Conservation (phyloP, 257 asterid genomes). For the Solanum pennellii region DNA sequence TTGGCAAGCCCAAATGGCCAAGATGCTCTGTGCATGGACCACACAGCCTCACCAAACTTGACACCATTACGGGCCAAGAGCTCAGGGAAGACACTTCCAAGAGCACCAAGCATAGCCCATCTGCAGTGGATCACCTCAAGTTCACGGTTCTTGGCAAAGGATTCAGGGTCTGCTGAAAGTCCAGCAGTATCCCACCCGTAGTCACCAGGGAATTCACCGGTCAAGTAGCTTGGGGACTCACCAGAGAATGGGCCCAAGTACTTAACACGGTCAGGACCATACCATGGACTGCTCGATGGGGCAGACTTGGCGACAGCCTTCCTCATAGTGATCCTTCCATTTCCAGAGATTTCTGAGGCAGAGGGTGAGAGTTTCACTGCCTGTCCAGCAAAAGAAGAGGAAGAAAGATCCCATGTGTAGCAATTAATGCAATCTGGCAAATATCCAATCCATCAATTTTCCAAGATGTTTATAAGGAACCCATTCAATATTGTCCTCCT, state of each 20-base stretch:
- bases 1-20: neutral
- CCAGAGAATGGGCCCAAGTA: conserved; percentile 63
- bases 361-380: conserved; percentile 4
- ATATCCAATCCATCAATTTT: neutral
- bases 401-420: neutral
- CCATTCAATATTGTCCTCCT: neutral
- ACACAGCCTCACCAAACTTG: neutral
- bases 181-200: conserved; percentile 67
- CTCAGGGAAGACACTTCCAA: neutral
- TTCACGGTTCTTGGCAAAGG: neutral
- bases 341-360: neutral
- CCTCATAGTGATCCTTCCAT: conserved; percentile 8
- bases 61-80: neutral
- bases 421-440: neutral
- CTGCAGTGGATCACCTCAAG: neutral
- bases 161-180: conserved; percentile 41
- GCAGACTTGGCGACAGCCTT: neutral
- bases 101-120: neutral
- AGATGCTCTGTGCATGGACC: neutral
- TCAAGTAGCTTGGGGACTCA: conserved; percentile 58
- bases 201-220: conserved; percentile 61
- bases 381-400: conserved; percentile 7
- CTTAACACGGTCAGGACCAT: conserved; percentile 56
- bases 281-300: conserved; percentile 52
- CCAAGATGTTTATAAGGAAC: neutral